Evolutionary conservation across 192 early-diverging fungal species (phyloP), one percentile per base, ranked within the genome.

Genomic region (Martensiomyces pterosporus): DNA sequence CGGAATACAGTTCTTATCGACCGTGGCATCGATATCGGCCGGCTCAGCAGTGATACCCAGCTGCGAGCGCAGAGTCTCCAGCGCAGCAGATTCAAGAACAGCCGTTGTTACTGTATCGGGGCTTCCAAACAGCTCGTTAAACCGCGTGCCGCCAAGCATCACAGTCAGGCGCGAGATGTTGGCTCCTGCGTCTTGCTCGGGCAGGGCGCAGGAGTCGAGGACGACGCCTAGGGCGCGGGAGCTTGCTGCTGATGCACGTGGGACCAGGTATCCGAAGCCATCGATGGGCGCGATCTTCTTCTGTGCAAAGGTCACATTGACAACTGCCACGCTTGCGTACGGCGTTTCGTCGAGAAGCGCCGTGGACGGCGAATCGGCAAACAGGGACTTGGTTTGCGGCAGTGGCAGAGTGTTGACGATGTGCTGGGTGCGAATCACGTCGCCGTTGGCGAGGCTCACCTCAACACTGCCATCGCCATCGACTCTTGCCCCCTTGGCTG

Each of bases 211-310:
- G 10, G 90, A 91, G 55, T 98, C 94, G 64, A 94, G 92, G 7
- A 95, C 85, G 13, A 84, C 78, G 9, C 94, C 94, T 9, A 98
- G 65, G 5, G 84, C 74, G 22, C 46, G 42, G 3, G 65, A 64
- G 21, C 64, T 71, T 7, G 48, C 19, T 4, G 75, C 65, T 15
- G 82, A 78, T 1, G 82, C 76, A 13, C 74, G 64, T 4, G 94
- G 94, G 10, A 90, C 82, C 17, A 98, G 78, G 51, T 88, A 95
- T 6, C 94, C 94, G 72, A 98, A 98, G 1, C 94, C 94, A 36
- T 84, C 77, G 9, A 87, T 76, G 0, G 79, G 73, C 5, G 88
- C 69, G 1, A 81, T 49, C 16, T 65, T 39, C 9, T 56, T 61
- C 8, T 62, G 21, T 47, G 44, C 39, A 43, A 83, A 96, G 0